Base-by-base conservation (phyloP, 2,329 filamentous ascomycete species). In the Dothideomycetidae sp. region DNA sequence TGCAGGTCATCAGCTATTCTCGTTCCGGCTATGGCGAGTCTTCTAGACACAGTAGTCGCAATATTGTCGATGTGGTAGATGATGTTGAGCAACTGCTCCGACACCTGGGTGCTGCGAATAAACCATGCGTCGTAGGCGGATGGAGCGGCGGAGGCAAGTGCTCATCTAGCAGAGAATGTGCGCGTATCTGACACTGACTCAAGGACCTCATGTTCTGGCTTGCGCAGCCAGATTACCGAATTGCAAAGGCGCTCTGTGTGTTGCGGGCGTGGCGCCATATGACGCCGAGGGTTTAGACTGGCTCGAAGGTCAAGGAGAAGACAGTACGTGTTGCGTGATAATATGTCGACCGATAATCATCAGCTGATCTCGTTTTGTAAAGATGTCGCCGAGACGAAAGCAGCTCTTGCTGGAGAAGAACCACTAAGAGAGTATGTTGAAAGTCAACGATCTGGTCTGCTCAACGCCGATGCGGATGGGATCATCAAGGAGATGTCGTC, bases 131-230 rank as follows among this genome's bases (percentile, higher is more conserved):
- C 4, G 44, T 42, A 11, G 44, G 39, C n/a, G 45, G 45, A 7
- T 47, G 45, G 45, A 44, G 42, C 29, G 45, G 45, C n/a, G 45
- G 45, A 12, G 45, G 44, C 45, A 41, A 33, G 38, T 29, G 2
- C 14, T 28, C 16, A 11, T 29, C 3, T 16, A 11, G 13, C 15
- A 12, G n/a, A 5, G 13, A 10, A 9, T 5, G 11, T 17, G 16
- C 17, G 3, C 14, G 35, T 23, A 17, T n/a, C n/a, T n/a, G 17
- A 15, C 31, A n/a, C n/a, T n/a, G n/a, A 13, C 12, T 19, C 18
- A 30, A 46, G 44, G 45, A 10, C 45, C 45, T 10, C 40, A 44
- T 32, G 44, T 33, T 19, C 26, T 47, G 15, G 44, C 45, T 13
- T 42, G 39, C 36, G 45, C 44, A 3, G 44, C 44, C 30, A 33